A percentile compares a stretch with the other conserved stretches of the same genome.
Conservation (phyloP, 2,329 filamentous ascomycete species). For the Penicillium sp. region DNA sequence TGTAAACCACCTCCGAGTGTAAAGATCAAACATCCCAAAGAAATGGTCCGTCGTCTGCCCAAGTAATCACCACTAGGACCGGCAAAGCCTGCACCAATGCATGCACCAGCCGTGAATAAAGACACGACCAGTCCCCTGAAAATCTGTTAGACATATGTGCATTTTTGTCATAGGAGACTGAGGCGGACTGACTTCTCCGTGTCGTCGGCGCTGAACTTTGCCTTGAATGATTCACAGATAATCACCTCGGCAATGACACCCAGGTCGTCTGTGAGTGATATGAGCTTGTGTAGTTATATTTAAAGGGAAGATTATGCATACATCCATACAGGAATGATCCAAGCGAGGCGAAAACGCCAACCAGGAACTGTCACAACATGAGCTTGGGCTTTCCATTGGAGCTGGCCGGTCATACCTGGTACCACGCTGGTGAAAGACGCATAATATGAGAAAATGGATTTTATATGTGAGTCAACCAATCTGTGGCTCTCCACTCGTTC, state of each 20-base stretch:
- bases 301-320: constrained; percentile 15
- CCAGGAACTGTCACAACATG: constrained; percentile 50
- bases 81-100: constrained; percentile 65
- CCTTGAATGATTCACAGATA: constrained; percentile 37
- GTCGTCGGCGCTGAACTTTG: constrained; percentile 32
- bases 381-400: background rate
- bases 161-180: background rate
- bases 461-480: constrained; percentile 22
- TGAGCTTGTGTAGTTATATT: background rate
- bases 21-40: constrained; percentile 69
- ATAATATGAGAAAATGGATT: constrained; percentile 36
- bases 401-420: constrained; percentile 48
- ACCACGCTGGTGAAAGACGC: constrained; percentile 58
- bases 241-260: constrained; percentile 62
- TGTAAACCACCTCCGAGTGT: constrained; percentile 70
- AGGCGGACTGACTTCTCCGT: constrained; percentile 31
- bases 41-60: constrained; percentile 70
- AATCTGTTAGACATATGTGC: background rate
- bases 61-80: constrained; percentile 63
- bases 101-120: constrained; percentile 73
- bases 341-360: constrained; percentile 59
- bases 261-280: constrained; percentile 46
- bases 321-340: constrained; percentile 59
- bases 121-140: constrained; percentile 68
- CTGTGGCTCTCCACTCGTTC: constrained; percentile 24